phyloP scores from a whole-genome alignment of 768 basidiomycete species.

The Leccinum imitatum region DNA sequence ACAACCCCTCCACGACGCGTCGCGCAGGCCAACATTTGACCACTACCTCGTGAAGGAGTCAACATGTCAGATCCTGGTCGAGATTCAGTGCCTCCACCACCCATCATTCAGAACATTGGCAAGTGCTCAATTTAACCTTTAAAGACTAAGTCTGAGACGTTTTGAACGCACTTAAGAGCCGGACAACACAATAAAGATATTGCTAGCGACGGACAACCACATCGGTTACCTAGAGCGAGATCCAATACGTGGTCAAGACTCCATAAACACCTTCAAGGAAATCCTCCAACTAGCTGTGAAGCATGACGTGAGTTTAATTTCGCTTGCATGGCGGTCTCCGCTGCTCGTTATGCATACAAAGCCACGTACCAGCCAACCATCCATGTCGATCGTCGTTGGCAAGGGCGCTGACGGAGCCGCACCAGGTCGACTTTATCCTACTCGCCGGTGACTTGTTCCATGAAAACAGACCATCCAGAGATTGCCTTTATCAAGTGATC shows the following conservation, averaged over 20 bases:
- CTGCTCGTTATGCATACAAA: not conserved
- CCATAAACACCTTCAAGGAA: slow-evolving; percentile 93
- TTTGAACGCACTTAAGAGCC: slow-evolving; percentile 38
- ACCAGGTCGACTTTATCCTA: slow-evolving; percentile 91
- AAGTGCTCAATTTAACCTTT: slow-evolving; percentile 20
- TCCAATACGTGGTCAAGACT: slow-evolving; percentile 91
- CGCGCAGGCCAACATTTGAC: slow-evolving; percentile 2
- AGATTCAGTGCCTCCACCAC: slow-evolving; percentile 32
- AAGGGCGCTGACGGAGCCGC: slow-evolving; percentile 4
- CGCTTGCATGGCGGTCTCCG: not conserved
- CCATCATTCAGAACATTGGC: slow-evolving; percentile 41
- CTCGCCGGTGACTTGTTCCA: slow-evolving; percentile 97
- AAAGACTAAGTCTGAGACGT: slow-evolving; percentile 1
- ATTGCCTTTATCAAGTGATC: slow-evolving; percentile 85
- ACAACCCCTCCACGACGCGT: slow-evolving; percentile 1
- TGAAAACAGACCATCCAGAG: slow-evolving; percentile 92
- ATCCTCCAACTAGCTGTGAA: slow-evolving; percentile 90
- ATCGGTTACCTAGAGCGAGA: slow-evolving; percentile 95
- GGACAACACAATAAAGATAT: slow-evolving; percentile 73
- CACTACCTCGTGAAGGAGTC: not conserved
- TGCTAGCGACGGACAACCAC: slow-evolving; percentile 95
- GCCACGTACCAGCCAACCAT: not conserved
- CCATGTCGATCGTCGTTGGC: not conserved
- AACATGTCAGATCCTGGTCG: slow-evolving; percentile 28
- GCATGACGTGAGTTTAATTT: slow-evolving; percentile 61